Evolutionary conservation across 148 eudicot species (phyloP), one percentile per base, ranked within the genome.

Genomic region (Rhododendron simsii): DNA sequence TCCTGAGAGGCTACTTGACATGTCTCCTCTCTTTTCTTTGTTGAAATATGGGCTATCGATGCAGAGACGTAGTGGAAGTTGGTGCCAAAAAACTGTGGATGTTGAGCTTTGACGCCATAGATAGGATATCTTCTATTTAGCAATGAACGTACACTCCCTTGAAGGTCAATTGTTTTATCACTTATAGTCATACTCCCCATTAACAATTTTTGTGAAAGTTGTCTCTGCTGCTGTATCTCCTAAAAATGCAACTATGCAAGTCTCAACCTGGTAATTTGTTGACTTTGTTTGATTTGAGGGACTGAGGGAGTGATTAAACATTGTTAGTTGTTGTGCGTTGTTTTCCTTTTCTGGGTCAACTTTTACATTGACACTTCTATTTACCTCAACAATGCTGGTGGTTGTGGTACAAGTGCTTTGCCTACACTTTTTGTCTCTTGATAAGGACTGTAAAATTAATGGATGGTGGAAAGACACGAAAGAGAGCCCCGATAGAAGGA

Each of bases 11-110:
- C 57, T 47, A 78, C 57, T 30, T 50, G 65, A 80, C 65, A 47
- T 80, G 83, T 80, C 65, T 78, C 81, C 55, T 45, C 33, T 51
- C 44, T 28, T 15, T 80, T 80, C n/a, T 7, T 53, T 80, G 65
- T 51, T 80, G 83, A 80, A 35, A 50, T 47, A 33, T 80, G 41
- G 44, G 83, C 65, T 47, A 78, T n/a, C 48, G 57, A 47, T 78
- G 23, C 65, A 80, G 55, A 41, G 55, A 51, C 39, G 6, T 20
- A 2, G 69, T 16, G 83, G 83, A 53, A 16, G 21, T 30, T 26
- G 11, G 67, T 18, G 26, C 45, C 20, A 2, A 23, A 53, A 81
- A 18, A 3, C 39, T 55, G 57, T 81, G 71, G 13, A 16, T 33
- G 37, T 81, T 81, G 83, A 53, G 48, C 69, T 81, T 81, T 16